Evolutionary conservation across 495 filamentous ascomycete species (phyloP), one percentile per base, ranked within the genome.

Genomic region (Wilcoxina mikolae): DNA sequence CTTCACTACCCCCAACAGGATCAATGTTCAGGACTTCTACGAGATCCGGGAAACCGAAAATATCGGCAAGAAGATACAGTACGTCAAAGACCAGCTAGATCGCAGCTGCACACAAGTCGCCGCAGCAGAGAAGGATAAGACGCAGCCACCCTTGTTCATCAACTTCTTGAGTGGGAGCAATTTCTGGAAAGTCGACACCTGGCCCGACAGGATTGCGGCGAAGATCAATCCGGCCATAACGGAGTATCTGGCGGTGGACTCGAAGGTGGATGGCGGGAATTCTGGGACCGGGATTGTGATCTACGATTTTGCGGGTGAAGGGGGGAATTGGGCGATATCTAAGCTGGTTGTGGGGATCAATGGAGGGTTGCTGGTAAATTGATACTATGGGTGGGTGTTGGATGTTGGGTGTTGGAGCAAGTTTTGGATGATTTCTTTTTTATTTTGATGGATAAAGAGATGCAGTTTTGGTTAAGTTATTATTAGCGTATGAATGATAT

Each of bases 11-110:
- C 78, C 81, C 10, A 81, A 79, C 63, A 87, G 83, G 3, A 74
- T 80, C 58, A 76, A 94, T 25, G 81, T 98, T 33, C 91, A 98
- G 71, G 91, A 98, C 68, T 96, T 87, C 67, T 96, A 90, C 73
- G 90, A 94, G 62, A 81, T 98, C 17, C 68, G 82, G 35, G 78
- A 87, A 63, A 78, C 75, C 4, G 68, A 76, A 54, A 84, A 83
- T 55, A 87, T 98, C 54, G 73, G 79, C 45, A 78, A 79, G 67
- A 98, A 98, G 74, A 81, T 95, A 50, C 62, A 72, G 41, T 79
- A 81, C 57, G 79, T 80, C 35, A 76, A 72, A 44, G 79, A 82
- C 22, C 86, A 94, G 57, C 76, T 95, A 25, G 76, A 80, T 64
- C 78, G 87, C 3, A 79, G 89, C 0, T 79, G 79, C 4, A 64